Conservation (phyloP, 73 alveolate genomes). For the Tetrahymena elliotti region DNA sequence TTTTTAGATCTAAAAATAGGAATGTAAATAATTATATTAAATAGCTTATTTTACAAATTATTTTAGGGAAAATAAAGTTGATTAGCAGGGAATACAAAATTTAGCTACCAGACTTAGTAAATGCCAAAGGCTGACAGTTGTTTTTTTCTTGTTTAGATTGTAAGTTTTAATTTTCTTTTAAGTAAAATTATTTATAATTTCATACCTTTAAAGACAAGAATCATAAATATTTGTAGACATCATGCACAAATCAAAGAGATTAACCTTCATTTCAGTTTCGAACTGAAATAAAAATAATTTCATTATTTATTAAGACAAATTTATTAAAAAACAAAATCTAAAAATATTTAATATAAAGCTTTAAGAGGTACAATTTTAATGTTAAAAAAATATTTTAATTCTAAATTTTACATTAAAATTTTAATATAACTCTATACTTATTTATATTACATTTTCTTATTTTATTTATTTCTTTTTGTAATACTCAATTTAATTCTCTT, state of each 20-base stretch:
- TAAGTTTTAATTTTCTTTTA: not conserved
- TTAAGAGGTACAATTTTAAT: no score
- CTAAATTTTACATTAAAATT: no score
- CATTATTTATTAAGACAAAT: no score
- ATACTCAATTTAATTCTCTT: no score
- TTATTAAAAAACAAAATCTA: no score
- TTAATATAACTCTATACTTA: no score
- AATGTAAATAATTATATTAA: not conserved
- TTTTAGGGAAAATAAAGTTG: not conserved
- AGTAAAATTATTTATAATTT: not conserved
- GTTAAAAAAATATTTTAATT: no score
- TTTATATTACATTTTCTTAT: no score
- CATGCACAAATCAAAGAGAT: not conserved
- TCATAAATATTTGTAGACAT: not conserved
- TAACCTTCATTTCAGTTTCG: not conserved
- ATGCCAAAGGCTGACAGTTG: not conserved
- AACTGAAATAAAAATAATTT: not conserved
- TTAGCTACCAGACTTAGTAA: not conserved
- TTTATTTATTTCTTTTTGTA: no score
- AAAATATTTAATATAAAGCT: no score
- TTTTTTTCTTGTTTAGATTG: not conserved
- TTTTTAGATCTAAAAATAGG: not conserved
- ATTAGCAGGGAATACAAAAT: not conserved
- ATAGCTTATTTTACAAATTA: not conserved
- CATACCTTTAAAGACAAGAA: not conserved